Base-by-base conservation (phyloP, 73 alveolate genomes). In the Paramecium sexaurelia region DNA sequence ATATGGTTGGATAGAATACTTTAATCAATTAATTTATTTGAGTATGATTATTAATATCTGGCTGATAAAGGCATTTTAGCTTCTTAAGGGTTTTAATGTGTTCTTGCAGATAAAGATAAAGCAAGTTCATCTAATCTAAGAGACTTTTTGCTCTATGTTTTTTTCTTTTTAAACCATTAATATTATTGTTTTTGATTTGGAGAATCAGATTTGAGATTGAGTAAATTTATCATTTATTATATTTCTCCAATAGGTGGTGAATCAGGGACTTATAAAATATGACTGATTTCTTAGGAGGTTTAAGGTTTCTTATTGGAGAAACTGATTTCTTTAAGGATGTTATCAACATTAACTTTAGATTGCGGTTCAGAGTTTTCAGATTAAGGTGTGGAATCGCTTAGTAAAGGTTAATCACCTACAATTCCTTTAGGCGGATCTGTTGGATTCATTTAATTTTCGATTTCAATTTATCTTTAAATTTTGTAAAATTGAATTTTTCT, bases 361-460 rank as follows among this genome's bases (percentile, higher is more conserved):
- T 26, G 7, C 5, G 90, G 90, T 43, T 78, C 90, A 29, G 90
- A 78, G 71, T 33, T 41, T 45, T 78, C 90, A 19, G 75, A 41
- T 45, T 78, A 10, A 1, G 90, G 90, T 40, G 90, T 78, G 5
- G 61, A 29, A 19, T 78, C 90, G n/a, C 90, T 78, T 45, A 36
- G 26, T 19, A 78, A 19, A 10, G 90, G 90, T 43, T 40, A 41
- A 41, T 78, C 90, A 45, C 90, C 94, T 69, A 88, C 91, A 15
- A 88, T 88, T 10, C 94, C 94, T 69, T 88, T 88, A 4, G 94
- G 94, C 7, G 94, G 94, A 68, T 88, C 61, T 10, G 36, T 10
- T 24, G 94, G 94, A 32, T 88, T 88, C 55, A 68, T 37, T 51
- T 69, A 37, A 71, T 88, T 88, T 27, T 88, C 94, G 20, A 39